phyloP scores from a whole-genome alignment of 257 asterid species.

The Capsicum baccatum region DNA sequence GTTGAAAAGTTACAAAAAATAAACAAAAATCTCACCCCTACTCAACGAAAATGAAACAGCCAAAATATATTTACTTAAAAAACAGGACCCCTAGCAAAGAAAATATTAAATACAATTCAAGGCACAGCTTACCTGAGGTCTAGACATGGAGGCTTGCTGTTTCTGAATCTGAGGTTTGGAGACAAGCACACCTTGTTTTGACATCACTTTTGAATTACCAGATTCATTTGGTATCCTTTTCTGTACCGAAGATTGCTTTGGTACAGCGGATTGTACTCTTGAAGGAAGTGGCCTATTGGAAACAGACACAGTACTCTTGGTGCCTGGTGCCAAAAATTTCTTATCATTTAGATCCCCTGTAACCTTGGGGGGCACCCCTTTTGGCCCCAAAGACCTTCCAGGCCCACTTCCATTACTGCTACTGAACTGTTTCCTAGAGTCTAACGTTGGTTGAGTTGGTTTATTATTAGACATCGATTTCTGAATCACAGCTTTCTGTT shows the following conservation, averaged over 20 bases:
- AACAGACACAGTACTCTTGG: constrained; percentile 41
- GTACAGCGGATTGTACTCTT: constrained; percentile 44
- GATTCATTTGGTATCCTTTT: constrained; percentile 47
- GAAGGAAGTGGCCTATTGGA: constrained; percentile 47
- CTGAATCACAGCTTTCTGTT: constrained; percentile 49
- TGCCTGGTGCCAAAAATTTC: constrained; percentile 43
- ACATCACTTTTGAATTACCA: constrained; percentile 37
- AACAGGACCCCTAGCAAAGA: not conserved
- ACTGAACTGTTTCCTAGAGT: constrained; percentile 53
- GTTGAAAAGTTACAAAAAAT: not conserved
- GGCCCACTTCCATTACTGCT: constrained; percentile 71
- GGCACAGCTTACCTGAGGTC: constrained; percentile 41
- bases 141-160: constrained; percentile 46
- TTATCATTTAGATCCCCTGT: constrained; percentile 46
- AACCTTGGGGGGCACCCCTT: constrained; percentile 52
- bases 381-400: constrained; percentile 68
- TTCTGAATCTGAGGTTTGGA: constrained; percentile 54
- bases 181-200: constrained; percentile 51
- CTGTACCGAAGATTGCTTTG: constrained; percentile 51
- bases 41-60: not conserved
- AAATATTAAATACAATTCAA: not conserved
- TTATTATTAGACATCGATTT: constrained; percentile 43
- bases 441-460: constrained; percentile 38
- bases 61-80: not conserved
- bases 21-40: not conserved